Evolutionary conservation across 2,329 filamentous ascomycete genomes (phyloP).

Genomic region (Colletotrichum siamense): DNA sequence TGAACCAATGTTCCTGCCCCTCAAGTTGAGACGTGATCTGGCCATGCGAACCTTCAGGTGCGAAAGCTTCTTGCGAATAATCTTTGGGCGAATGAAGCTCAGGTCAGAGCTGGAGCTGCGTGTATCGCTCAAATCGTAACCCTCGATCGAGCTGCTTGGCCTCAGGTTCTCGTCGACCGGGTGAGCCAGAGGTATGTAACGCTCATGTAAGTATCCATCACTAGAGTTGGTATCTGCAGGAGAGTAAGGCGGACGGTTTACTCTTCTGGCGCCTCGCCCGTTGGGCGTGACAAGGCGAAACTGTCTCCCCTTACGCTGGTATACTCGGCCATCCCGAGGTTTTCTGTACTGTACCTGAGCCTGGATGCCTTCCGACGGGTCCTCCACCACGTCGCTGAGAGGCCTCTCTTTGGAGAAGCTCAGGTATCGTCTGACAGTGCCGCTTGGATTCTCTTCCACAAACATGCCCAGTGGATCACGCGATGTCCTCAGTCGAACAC

Average conservation of each 20-base stretch:
- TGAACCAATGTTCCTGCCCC: neutral
- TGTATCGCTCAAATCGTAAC: slow-evolving; percentile 1
- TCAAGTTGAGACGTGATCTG: slow-evolving; percentile 14
- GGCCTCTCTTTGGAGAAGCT: neutral
- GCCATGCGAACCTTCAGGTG: slow-evolving; percentile 17
- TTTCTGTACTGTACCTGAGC: neutral
- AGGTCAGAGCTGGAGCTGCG: slow-evolving; percentile 15
- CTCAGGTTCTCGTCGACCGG: slow-evolving; percentile 1
- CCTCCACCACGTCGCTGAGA: neutral
- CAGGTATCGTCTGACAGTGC: neutral
- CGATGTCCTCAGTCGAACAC: slow-evolving; percentile 29
- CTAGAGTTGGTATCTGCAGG: neutral
- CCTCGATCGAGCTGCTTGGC: slow-evolving; percentile 7
- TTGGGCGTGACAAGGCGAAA: neutral
- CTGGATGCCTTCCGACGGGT: neutral
- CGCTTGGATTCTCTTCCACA: neutral
- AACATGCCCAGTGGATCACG: neutral
- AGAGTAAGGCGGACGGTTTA: neutral
- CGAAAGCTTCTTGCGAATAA: slow-evolving; percentile 22
- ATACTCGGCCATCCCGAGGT: neutral
- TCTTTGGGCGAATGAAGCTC: neutral
- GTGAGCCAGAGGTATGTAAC: slow-evolving; percentile 17
- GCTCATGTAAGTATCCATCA: neutral
- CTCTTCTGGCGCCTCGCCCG: neutral
- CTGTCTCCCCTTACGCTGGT: slow-evolving; percentile 1